Evolutionary conservation across 495 filamentous ascomycete genomes (phyloP).

Genomic region (Xylaria nigripes): DNA sequence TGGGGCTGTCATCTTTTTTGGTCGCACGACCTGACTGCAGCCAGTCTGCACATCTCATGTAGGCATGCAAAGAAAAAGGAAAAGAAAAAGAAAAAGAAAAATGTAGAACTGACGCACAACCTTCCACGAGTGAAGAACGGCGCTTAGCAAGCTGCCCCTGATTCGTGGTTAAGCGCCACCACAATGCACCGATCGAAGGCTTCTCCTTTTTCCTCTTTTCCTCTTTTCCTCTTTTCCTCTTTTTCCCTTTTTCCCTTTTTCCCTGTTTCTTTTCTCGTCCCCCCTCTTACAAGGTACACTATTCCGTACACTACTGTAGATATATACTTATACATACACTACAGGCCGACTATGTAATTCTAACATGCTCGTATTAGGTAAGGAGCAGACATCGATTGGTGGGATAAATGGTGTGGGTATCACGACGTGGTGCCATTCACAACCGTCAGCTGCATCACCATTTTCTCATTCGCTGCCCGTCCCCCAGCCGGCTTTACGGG

Average conservation of each 20-base stretch:
- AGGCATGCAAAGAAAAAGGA: background rate
- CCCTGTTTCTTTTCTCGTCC: background rate
- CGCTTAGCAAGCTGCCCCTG: constrained; percentile 5
- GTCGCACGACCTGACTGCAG: background rate
- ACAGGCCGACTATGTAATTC: no score
- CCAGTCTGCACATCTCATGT: background rate
- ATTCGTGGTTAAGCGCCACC: constrained; percentile 10
- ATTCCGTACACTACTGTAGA: no score
- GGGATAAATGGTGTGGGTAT: background rate
- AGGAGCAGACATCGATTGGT: background rate
- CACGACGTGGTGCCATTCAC: constrained; percentile 7
- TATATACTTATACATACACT: no score
- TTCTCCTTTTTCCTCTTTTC: background rate
- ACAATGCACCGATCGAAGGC: background rate
- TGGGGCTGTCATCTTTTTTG: background rate
- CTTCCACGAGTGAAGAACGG: constrained; percentile 1
- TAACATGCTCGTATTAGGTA: background rate
- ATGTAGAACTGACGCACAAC: no score
- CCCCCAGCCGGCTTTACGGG: background rate
- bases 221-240: background rate
- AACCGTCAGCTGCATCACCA: background rate
- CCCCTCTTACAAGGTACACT: no score
- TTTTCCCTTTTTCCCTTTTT: background rate
- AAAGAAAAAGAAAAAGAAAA: no score
- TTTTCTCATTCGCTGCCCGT: background rate